Evolutionary conservation across 352 stramenopile genomes (phyloP), one percentile per base, ranked within the genome.

Genomic region (Phytophthora tentaculata): DNA sequence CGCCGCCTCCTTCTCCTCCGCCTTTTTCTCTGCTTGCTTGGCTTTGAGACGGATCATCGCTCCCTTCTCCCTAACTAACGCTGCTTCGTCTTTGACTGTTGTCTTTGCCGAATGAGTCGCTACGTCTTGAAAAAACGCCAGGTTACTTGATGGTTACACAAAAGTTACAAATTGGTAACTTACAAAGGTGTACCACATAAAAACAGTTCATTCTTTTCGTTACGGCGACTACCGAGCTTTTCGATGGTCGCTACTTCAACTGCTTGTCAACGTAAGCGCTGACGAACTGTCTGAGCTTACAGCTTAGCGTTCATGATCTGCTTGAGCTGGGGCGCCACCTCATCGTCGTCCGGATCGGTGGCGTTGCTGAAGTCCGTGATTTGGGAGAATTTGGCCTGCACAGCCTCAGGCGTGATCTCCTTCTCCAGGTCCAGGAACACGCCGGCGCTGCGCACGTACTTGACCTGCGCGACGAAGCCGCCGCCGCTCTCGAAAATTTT

Each of bases 1-100:
- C 8, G 54, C 54, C 9, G 62, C 64, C 67, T 86, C 71, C 57
- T 89, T 75, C 62, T 96, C 86, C 60, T 95, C 87, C 14, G 82
- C 79, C 59, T 91, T 90, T 75, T 95, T 96, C 74, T 95, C 84
- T 45, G 88, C 82, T 74, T 94, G 88, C 77, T 92, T 94, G 23
- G 86, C 83, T 81, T 93, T 93, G 44, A 93, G 76, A 54, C 85
- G 85, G 71, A 93, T 91, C 85, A 93, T 93, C 24, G 3, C 44
- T 51, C 43, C 2, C 19, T 47, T 3, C 17, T 54, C 14, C 5
- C 53, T 47, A 41, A 24, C 41, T 48, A 28, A 22, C 44, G 41
- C 47, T 26, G 5, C 41, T 23, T 61, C 60, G 50, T 55, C 44
- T 67, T 50, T 8, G 29, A 44, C 56, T 67, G 22, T 12, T 59